These are phyloP conservation scores for Gynochthodes officinalis DNA, from an alignment of 257 asterid genomes.

Conservation along the genomic window DNA sequence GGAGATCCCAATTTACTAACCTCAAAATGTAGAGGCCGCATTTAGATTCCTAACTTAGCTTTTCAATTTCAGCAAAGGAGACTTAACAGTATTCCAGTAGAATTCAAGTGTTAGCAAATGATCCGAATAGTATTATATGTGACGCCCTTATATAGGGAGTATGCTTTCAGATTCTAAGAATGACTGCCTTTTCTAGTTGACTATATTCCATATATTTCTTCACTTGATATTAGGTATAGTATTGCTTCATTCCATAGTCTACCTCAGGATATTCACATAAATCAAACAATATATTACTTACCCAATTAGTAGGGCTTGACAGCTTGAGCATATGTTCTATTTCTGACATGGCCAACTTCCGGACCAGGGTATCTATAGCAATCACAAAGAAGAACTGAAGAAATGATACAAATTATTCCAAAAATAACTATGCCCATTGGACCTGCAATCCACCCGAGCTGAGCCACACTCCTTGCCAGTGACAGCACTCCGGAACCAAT, in stretches of 20 bases:
- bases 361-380: slow-evolving; percentile 55
- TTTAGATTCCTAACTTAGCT: not conserved
- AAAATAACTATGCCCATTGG: slow-evolving; percentile 41
- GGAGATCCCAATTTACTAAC: not conserved
- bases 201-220: not conserved
- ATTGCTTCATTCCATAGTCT: not conserved
- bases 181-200: too few relatives aligned
- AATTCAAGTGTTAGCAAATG: too few relatives aligned
- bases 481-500: slow-evolving; percentile 65
- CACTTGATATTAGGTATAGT: not conserved
- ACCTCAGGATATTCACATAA: not conserved
- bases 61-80: not conserved
- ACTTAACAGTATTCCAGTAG: too few relatives aligned
- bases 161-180: not conserved
- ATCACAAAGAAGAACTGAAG: slow-evolving; percentile 51
- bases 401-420: slow-evolving; percentile 36
- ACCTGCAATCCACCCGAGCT: slow-evolving; percentile 61
- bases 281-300: slow-evolving; percentile 7
- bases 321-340: slow-evolving; percentile 50
- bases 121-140: too few relatives aligned
- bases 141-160: too few relatives aligned
- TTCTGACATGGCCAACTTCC: slow-evolving; percentile 46
- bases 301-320: slow-evolving; percentile 51
- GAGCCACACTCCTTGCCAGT: slow-evolving; percentile 63
- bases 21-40: not conserved